Conservation (phyloP, 768 basidiomycete genomes). For the Omphalotus guepiniiformis region DNA sequence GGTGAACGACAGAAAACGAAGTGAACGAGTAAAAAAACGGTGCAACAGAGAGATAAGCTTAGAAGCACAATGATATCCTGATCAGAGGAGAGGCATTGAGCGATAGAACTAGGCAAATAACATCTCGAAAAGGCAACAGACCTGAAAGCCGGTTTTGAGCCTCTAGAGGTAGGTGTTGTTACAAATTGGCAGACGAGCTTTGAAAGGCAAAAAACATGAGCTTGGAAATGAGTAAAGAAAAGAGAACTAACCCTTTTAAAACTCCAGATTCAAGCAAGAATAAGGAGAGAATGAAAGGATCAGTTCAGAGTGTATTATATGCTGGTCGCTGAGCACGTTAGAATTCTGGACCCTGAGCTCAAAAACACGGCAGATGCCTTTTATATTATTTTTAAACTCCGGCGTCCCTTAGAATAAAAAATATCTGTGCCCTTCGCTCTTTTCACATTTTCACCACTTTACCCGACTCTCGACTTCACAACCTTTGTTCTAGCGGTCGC, state of each 20-base stretch:
- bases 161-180: slow-evolving; percentile 71
- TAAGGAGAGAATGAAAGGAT: slow-evolving; percentile 5
- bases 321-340: slow-evolving; percentile 8
- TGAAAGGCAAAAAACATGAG: slow-evolving; percentile 18
- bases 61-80: slow-evolving; percentile 68
- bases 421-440: not conserved
- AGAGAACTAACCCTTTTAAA: slow-evolving; percentile 43
- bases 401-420: not conserved
- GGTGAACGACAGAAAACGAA: slow-evolving; percentile 55
- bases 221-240: slow-evolving; percentile 9
- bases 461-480: not conserved
- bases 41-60: slow-evolving; percentile 50
- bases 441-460: not conserved
- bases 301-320: slow-evolving; percentile 8
- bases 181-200: slow-evolving; percentile 62
- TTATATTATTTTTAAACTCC: slow-evolving; percentile 3
- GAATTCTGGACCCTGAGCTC: slow-evolving; percentile 3
- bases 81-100: slow-evolving; percentile 14
- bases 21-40: slow-evolving; percentile 40
- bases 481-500: slow-evolving; percentile 6
- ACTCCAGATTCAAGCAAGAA: slow-evolving; percentile 29
- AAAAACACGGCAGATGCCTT: slow-evolving; percentile 1
- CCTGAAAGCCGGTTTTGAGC: slow-evolving; percentile 72
- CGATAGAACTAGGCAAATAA: slow-evolving; percentile 19
- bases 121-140: slow-evolving; percentile 33